phyloP scores from a whole-genome alignment of 2,329 filamentous ascomycete species.

The Fusarium floridanum region DNA sequence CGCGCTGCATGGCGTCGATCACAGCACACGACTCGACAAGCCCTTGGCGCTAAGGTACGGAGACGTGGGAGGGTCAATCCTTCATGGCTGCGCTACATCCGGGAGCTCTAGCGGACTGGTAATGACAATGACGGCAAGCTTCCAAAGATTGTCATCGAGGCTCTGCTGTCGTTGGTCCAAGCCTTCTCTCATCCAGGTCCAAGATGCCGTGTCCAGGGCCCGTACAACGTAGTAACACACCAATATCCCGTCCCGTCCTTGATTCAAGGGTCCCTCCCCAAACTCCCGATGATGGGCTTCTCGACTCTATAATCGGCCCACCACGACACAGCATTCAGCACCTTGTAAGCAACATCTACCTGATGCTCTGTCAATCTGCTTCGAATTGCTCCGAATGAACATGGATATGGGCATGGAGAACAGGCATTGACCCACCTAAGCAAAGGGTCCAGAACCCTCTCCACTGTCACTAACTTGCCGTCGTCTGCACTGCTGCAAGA shows the following conservation, averaged over 20 bases:
- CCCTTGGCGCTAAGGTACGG: constrained; percentile 15
- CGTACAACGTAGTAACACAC: not conserved
- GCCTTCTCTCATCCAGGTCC: constrained; percentile 5
- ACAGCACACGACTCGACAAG: constrained; percentile 15
- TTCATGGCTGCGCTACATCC: constrained; percentile 8
- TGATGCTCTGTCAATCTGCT: constrained; percentile 13
- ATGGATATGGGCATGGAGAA: constrained; percentile 9
- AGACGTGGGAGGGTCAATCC: constrained; percentile 4
- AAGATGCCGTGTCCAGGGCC: constrained; percentile 5
- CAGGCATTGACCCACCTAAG: constrained; percentile 25
- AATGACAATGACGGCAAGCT: constrained; percentile 38
- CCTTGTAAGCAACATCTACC: not conserved
- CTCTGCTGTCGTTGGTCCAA: not conserved
- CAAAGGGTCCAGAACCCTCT: constrained; percentile 35
- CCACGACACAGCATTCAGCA: not conserved
- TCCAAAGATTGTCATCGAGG: not conserved
- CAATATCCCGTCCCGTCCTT: constrained; percentile 6
- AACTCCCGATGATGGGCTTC: constrained; percentile 22
- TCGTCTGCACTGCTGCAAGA: not conserved
- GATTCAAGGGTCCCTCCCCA: constrained; percentile 19
- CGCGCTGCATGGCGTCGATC: constrained; percentile 37
- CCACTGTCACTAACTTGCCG: constrained; percentile 7
- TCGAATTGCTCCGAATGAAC: constrained; percentile 2
- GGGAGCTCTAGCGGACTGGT: not conserved
- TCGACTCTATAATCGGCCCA: constrained; percentile 25